phyloP scores from a whole-genome alignment of 352 stramenopile genomes.

The Globisporangium camurandrum region DNA sequence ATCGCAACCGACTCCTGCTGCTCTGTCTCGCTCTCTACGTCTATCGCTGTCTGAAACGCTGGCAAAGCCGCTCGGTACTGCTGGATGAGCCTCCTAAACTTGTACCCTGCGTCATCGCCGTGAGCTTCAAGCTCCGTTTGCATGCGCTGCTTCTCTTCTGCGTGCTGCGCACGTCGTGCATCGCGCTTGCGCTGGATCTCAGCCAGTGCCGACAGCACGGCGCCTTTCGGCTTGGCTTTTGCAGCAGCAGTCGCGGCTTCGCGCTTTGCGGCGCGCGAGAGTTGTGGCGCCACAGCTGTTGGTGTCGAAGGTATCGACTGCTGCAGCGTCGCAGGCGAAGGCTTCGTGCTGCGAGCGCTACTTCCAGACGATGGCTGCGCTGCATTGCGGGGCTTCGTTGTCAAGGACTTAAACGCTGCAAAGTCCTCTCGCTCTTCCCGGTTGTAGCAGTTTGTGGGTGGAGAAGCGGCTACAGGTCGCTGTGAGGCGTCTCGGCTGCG shows the following conservation, averaged over 20 bases:
- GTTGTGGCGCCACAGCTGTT: too few species aligned
- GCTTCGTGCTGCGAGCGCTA: background rate
- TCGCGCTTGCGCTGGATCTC: slow-evolving; percentile 73
- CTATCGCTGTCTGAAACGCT: slow-evolving; percentile 13
- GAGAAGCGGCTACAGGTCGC: too few species aligned
- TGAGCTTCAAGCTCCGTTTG: slow-evolving; percentile 52
- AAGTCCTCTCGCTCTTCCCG: slow-evolving; percentile 11
- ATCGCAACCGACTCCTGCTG: too few species aligned
- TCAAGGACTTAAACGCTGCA: slow-evolving; percentile 6
- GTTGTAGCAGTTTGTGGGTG: slow-evolving; percentile 2
- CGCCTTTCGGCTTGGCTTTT: slow-evolving; percentile 28
- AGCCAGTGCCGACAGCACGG: slow-evolving; percentile 42
- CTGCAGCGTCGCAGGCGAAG: slow-evolving; percentile 6
- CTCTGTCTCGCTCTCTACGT: too few species aligned
- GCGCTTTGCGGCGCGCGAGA: too few species aligned
- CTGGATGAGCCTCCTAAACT: slow-evolving; percentile 62
- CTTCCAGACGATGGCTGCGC: too few species aligned
- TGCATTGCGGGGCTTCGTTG: slow-evolving; percentile 5
- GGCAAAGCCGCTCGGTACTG: slow-evolving; percentile 41
- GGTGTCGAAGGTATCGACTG: too few species aligned
- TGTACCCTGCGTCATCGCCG: slow-evolving; percentile 67
- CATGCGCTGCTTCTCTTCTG: slow-evolving; percentile 62
- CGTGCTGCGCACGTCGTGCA: slow-evolving; percentile 41
- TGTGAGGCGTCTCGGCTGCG: too few species aligned
- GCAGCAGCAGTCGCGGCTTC: background rate